Evolutionary conservation across 257 asterid genomes (phyloP).

Genomic region (Mentha longifolia): DNA sequence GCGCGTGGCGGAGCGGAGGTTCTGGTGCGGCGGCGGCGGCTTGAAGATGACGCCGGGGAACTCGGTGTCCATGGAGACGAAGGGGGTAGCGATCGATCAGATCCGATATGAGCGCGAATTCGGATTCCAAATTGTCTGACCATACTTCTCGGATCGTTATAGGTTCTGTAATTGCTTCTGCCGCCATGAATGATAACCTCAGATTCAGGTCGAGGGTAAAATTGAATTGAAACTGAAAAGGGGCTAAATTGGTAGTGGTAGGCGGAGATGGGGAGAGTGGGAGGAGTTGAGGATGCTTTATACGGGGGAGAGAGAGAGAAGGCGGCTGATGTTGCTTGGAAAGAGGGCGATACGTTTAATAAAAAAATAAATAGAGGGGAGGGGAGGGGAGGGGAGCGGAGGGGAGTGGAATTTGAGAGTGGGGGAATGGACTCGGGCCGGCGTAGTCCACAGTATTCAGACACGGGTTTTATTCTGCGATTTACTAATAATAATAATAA

Average conservation of each 20-base stretch:
- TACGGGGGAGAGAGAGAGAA: not conserved
- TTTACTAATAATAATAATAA: not conserved
- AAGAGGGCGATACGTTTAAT: constrained; percentile 18
- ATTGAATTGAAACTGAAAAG: not conserved
- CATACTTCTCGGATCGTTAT: constrained; percentile 54
- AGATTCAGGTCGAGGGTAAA: not conserved
- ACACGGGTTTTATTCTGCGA: constrained; percentile 5
- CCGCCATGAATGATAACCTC: constrained; percentile 6
- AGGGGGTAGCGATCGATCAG: constrained; percentile 47
- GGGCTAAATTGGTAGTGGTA: not conserved
- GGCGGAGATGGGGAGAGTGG: not conserved
- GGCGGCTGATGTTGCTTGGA: constrained; percentile 41
- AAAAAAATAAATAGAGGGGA: not conserved
- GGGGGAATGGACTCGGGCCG: constrained; percentile 5
- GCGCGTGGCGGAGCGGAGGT: constrained; percentile 1
- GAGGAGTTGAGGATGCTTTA: not conserved
- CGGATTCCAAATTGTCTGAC: constrained; percentile 50
- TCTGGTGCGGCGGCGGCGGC: constrained; percentile 14
- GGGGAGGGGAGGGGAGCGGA: no score
- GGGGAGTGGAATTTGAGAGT: not conserved
- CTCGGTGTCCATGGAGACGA: constrained; percentile 63
- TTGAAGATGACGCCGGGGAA: constrained; percentile 68
- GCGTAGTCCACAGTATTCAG: not conserved
- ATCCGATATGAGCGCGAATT: constrained; percentile 45
- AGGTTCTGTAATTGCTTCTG: constrained; percentile 32